A percentile compares a stretch with the other conserved stretches of the same genome.
Evolutionary conservation across 2,329 filamentous ascomycete genomes (phyloP).

Genomic region (Trichoderma oligosporum): DNA sequence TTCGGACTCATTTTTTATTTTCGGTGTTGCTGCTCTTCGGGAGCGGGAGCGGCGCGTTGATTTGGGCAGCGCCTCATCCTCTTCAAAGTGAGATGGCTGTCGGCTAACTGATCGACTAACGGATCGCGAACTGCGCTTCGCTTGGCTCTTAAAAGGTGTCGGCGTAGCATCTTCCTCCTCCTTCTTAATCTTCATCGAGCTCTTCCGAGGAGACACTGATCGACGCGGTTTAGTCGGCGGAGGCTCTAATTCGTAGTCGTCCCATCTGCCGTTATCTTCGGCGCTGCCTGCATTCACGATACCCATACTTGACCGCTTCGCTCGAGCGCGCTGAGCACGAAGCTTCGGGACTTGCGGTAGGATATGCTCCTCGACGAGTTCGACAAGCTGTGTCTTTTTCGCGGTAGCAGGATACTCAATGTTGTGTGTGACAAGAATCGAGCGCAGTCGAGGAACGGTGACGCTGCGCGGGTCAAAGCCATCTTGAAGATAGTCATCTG

Average conservation of each 20-base stretch:
- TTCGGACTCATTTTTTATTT: slow-evolving; percentile 53
- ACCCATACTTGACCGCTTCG: slow-evolving; percentile 81
- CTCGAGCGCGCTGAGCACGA: slow-evolving; percentile 68
- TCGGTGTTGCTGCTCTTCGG: slow-evolving; percentile 50
- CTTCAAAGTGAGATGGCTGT: slow-evolving; percentile 51
- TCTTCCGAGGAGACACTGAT: slow-evolving; percentile 53
- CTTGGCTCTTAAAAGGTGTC: slow-evolving; percentile 43
- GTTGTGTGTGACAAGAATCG: slow-evolving; percentile 85
- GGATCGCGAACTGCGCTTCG: slow-evolving; percentile 53
- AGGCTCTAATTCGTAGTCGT: slow-evolving; percentile 55
- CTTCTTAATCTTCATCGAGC: slow-evolving; percentile 50
- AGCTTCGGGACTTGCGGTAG: slow-evolving; percentile 75
- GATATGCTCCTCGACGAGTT: slow-evolving; percentile 76
- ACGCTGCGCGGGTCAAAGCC: slow-evolving; percentile 80
- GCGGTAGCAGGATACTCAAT: slow-evolving; percentile 81
- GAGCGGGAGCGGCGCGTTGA: slow-evolving; percentile 50
- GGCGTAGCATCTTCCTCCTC: slow-evolving; percentile 45
- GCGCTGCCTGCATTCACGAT: slow-evolving; percentile 68
- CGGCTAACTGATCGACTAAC: slow-evolving; percentile 53
- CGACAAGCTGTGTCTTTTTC: slow-evolving; percentile 85
- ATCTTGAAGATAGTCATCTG: slow-evolving; percentile 80
- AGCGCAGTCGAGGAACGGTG: slow-evolving; percentile 83
- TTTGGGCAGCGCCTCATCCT: slow-evolving; percentile 37
- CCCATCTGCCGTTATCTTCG: slow-evolving; percentile 60
- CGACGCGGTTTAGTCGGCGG: slow-evolving; percentile 46